Percentiles rank a stretch among this genome's conserved stretches.
Evolutionary conservation across 2,329 filamentous ascomycete species (phyloP).

Genomic region (Didymella pinodella): DNA sequence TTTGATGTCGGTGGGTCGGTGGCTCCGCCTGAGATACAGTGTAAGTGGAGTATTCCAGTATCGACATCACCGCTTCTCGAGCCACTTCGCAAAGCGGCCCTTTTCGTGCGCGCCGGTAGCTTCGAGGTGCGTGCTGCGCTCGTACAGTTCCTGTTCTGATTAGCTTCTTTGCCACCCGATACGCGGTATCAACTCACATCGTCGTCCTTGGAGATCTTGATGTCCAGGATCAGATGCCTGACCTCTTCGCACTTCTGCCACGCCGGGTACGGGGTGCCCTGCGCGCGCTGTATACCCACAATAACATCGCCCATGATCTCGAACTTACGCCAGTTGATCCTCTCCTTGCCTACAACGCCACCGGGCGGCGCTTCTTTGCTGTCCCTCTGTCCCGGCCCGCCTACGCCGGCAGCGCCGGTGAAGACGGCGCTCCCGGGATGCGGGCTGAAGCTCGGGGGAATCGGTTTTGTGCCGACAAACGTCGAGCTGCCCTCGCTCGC

Average conservation of each 20-base stretch:
- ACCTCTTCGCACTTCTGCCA: conserved; percentile 73
- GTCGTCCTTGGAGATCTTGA: conserved; percentile 82
- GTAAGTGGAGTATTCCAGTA: no score
- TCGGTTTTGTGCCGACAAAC: conserved; percentile 69
- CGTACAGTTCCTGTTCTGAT: conserved; percentile 62
- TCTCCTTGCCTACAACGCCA: conserved; percentile 58
- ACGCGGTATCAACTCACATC: conserved; percentile 69
- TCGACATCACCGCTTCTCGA: conserved; percentile 52
- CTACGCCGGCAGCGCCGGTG: conserved; percentile 35
- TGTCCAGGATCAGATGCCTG: conserved; percentile 79
- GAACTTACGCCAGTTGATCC: conserved; percentile 98
- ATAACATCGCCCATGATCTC: conserved; percentile 94
- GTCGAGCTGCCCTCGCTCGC: conserved; percentile 93
- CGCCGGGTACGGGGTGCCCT: conserved; percentile 81
- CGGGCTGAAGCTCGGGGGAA: conserved; percentile 38
- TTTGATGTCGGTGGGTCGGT: no score
- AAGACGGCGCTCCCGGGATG: conserved; percentile 50
- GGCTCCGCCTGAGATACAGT: no score
- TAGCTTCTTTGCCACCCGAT: conserved; percentile 6
- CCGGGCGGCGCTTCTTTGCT: conserved; percentile 54
- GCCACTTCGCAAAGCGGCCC: conserved; percentile 56
- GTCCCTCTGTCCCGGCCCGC: conserved; percentile 24
- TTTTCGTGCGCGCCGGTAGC: conserved; percentile 57
- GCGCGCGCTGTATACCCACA: conserved; percentile 88
- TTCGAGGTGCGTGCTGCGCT: conserved; percentile 64